Evolutionary conservation across 441 rosid genomes (phyloP), one percentile per base, ranked within the genome.

Genomic region (Mallotus japonicus): DNA sequence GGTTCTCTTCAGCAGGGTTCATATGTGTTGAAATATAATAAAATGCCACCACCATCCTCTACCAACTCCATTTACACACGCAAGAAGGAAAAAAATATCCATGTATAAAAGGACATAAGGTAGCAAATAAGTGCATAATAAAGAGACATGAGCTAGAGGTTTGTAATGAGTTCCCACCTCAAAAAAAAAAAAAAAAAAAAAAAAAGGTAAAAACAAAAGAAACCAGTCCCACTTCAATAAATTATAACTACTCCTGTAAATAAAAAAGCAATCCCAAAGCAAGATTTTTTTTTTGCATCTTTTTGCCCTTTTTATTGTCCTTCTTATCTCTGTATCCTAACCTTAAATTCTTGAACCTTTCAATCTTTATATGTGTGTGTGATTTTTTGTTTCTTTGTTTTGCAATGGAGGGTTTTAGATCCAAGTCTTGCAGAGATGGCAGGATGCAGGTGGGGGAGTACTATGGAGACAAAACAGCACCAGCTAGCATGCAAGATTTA

Each of bases 371-470:
- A 3, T 20, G 60, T 57, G 53, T 22, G 19, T 19, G 58, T 12
- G 12, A 60, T 40, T 76, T 50, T 12, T 13, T 51, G 56, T 15
- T 5, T n/a, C 7, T 49, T 10, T 16, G 49, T 44, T 60, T 17
- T 20, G 19, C 65, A 34, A 86, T 88, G 91, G 86, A 89, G 75
- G 74, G 78, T 47, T 89, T 79, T 75, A 92, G 97, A 89, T 92
- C 97, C 76, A 85, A 82, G 78, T 92, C 96, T 59, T 87, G 87
- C 85, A 89, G 83, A 67, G 90, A 85, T 78, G 89, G 88, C 70
- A 80, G 84, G 61, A 80, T 78, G 70, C 85, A 75, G 78, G 77
- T 79, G 74, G 83, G 80, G 69, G 77, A 78, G 44, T 80, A 75
- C 77, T 63, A 77, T 55, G 85, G 76, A 62, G 82, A 75, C 56